Conservation (phyloP, 805 yeast genomes). For the Suhomyces sp. region DNA sequence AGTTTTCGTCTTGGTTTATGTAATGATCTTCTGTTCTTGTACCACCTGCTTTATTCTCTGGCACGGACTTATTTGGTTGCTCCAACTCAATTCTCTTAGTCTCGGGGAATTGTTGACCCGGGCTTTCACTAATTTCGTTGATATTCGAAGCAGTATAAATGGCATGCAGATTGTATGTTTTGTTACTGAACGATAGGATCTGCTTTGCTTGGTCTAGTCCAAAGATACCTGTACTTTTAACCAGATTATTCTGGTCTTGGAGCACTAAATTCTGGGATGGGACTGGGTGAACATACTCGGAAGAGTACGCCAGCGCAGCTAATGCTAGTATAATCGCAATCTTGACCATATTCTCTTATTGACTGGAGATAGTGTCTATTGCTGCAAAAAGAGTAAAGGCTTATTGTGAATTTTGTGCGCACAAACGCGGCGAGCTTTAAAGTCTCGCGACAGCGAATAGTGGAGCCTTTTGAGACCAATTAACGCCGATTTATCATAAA, state of each 20-base stretch:
- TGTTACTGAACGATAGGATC: not conserved
- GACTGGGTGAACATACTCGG: not conserved
- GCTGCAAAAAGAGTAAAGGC: not conserved
- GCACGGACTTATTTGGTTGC: not conserved
- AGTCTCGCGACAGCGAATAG: not conserved
- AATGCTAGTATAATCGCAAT: not conserved
- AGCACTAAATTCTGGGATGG: not conserved
- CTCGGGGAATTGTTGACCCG: not conserved
- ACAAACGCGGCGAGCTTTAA: not conserved
- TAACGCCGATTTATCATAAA: not conserved
- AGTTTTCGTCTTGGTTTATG: not conserved
- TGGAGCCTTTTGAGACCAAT: not conserved
- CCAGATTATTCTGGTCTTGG: not conserved
- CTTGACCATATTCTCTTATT: not conserved
- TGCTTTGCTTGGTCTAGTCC: not conserved
- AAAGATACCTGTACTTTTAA: not conserved
- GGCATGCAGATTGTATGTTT: not conserved
- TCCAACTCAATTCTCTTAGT: not conserved
- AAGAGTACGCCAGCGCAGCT: not conserved
- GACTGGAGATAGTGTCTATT: not conserved
- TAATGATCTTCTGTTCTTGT: not conserved
- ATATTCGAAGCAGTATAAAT: not conserved
- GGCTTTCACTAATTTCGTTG: not conserved
- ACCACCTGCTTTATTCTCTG: not conserved
- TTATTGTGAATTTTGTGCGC: not conserved